phyloP scores from a whole-genome alignment of 2,329 filamentous ascomycete species.

The Alternaria panax region DNA sequence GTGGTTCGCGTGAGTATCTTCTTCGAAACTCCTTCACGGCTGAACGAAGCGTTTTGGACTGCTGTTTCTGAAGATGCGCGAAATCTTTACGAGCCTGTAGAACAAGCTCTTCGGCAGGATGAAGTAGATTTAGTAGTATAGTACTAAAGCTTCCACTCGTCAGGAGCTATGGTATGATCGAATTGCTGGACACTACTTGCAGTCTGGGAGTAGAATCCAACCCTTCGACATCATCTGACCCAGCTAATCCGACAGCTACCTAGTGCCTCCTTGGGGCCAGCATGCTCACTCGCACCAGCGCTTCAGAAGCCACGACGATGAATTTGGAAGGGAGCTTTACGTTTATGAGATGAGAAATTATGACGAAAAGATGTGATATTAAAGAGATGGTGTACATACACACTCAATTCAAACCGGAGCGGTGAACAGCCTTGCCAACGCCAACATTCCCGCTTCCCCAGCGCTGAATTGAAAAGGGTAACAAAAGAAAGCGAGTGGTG shows the following conservation, averaged over 20 bases:
- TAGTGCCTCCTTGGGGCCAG: too few relatives aligned
- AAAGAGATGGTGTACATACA: neutral
- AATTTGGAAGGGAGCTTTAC: neutral
- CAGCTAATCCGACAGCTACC: too few relatives aligned
- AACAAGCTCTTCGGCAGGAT: slow-evolving; percentile 2
- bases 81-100: slow-evolving; percentile 23
- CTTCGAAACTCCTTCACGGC: slow-evolving; percentile 53
- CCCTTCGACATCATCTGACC: too few relatives aligned
- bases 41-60: slow-evolving; percentile 48
- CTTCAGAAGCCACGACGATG: too few relatives aligned
- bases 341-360: neutral
- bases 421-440: neutral
- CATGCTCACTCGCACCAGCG: too few relatives aligned
- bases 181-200: neutral
- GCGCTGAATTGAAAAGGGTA: neutral
- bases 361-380: neutral
- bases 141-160: neutral
- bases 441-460: neutral
- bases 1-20: slow-evolving; percentile 55
- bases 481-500: neutral
- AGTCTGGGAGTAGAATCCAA: too few relatives aligned
- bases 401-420: neutral
- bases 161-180: neutral
- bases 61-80: slow-evolving; percentile 39
- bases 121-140: neutral